Percentiles rank a stretch among this genome's conserved stretches.
phyloP scores from a whole-genome alignment of 2,329 filamentous ascomycete species.

The Colletotrichum incanum region DNA sequence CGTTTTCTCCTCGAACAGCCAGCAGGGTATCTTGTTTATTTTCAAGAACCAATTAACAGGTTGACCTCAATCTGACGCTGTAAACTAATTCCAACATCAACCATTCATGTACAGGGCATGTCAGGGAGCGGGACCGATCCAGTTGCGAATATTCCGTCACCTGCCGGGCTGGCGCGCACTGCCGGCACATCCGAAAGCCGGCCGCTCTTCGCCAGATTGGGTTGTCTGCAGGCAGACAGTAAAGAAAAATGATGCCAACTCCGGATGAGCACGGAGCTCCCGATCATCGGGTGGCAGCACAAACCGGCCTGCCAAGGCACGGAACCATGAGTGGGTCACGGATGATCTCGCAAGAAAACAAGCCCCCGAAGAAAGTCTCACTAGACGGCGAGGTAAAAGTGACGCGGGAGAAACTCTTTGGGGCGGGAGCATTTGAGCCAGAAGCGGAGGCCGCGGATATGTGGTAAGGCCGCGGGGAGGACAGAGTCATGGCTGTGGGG shows the following conservation, averaged over 20 bases:
- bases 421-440: neutral
- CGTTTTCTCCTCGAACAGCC: neutral
- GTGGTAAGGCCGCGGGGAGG: neutral
- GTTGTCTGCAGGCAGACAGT: neutral
- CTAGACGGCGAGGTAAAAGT: neutral
- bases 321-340: neutral
- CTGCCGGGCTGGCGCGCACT: neutral
- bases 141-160: neutral
- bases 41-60: neutral
- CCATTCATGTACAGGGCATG: neutral
- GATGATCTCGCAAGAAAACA: neutral
- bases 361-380: neutral
- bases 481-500: conserved; percentile 2
- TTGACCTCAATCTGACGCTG: neutral
- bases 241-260: neutral
- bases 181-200: neutral
- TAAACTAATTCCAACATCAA: neutral
- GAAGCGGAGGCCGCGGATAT: neutral
- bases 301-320: conserved; percentile 9
- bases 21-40: neutral
- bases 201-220: conserved; percentile 1
- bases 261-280: conserved; percentile 8
- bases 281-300: neutral
- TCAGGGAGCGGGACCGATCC: neutral
- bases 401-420: neutral